Conservation (phyloP, 495 filamentous ascomycete genomes). For the Xylaria scruposa region DNA sequence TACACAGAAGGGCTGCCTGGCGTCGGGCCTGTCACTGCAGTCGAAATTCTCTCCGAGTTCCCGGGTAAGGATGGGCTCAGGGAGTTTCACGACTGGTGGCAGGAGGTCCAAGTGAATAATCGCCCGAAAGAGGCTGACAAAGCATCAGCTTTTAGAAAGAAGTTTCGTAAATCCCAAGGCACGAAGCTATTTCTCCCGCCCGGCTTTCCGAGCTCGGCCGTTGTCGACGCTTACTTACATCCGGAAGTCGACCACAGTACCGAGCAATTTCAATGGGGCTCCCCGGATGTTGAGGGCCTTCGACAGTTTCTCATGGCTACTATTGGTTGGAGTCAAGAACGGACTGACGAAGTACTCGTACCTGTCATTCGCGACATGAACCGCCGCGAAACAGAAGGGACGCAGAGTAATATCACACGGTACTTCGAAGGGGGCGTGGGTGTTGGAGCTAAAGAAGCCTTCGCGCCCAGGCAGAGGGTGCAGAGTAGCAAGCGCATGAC, state of each 20-base stretch:
- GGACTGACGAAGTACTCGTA: conserved; percentile 92
- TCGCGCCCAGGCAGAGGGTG: conserved; percentile 75
- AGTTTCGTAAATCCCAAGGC: conserved; percentile 74
- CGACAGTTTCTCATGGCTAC: conserved; percentile 89
- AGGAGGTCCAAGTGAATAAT: conserved; percentile 67
- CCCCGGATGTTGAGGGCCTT: conserved; percentile 87
- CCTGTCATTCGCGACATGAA: conserved; percentile 97
- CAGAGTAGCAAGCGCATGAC: conserved; percentile 83
- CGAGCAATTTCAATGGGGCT: conserved; percentile 89
- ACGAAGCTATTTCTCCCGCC: conserved; percentile 85
- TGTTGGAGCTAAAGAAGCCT: conserved; percentile 62
- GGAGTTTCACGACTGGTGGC: conserved; percentile 88
- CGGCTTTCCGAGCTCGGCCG: conserved; percentile 75
- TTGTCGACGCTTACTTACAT: conserved; percentile 80
- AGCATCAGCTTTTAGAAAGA: conserved; percentile 71
- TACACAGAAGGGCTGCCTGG: conserved; percentile 92
- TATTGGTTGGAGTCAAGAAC: conserved; percentile 88
- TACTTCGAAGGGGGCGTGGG: conserved; percentile 67
- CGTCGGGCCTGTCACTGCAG: conserved; percentile 89
- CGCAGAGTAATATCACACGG: conserved; percentile 93
- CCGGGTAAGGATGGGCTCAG: conserved; percentile 56
- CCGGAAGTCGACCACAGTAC: conserved; percentile 84
- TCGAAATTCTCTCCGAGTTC: conserved; percentile 95
- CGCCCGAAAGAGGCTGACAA: conserved; percentile 60
- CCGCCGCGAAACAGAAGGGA: conserved; percentile 80